Conservation (phyloP, 768 basidiomycete species). For the Omphalotus guepiniiformis region DNA sequence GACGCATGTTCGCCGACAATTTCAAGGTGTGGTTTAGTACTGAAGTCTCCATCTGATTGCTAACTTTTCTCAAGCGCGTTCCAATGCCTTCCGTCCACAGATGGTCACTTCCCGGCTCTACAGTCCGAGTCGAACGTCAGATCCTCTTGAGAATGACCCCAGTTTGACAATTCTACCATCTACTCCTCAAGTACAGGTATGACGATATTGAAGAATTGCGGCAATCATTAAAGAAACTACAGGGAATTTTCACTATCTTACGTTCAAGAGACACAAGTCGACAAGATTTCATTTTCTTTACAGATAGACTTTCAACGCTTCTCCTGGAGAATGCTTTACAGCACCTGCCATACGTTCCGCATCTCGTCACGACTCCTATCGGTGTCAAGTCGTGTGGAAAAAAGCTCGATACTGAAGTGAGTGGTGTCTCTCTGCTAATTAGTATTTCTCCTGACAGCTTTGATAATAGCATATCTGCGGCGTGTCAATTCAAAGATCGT, state of each 20-base stretch:
- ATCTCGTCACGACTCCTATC: slow-evolving; percentile 65
- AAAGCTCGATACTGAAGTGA: slow-evolving; percentile 55
- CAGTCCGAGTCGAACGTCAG: slow-evolving; percentile 15
- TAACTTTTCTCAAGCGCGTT: slow-evolving; percentile 49
- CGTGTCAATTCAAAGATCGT: slow-evolving; percentile 87
- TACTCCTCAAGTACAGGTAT: slow-evolving; percentile 77
- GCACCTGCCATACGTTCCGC: slow-evolving; percentile 66
- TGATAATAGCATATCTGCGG: slow-evolving; percentile 68
- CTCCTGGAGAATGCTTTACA: slow-evolving; percentile 83
- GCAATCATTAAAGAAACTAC: not conserved
- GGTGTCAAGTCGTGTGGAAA: slow-evolving; percentile 55
- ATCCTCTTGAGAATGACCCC: slow-evolving; percentile 38
- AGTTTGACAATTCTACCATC: slow-evolving; percentile 67
- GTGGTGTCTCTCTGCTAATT: too few relatives aligned
- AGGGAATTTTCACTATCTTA: slow-evolving; percentile 90
- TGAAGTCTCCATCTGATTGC: not conserved
- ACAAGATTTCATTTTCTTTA: slow-evolving; percentile 92
- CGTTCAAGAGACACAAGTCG: slow-evolving; percentile 65
- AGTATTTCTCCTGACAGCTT: slow-evolving; percentile 6
- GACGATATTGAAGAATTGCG: slow-evolving; percentile 7
- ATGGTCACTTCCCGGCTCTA: not conserved
- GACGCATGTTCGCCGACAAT: slow-evolving; percentile 82
- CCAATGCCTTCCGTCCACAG: slow-evolving; percentile 48
- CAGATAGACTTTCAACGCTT: slow-evolving; percentile 79
- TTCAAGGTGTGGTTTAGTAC: slow-evolving; percentile 39